A percentile compares a stretch with the other conserved stretches of the same genome.
These are phyloP conservation scores for Leishmania tropica DNA, from an alignment of 208 protist species.

Conservation along the genomic window DNA sequence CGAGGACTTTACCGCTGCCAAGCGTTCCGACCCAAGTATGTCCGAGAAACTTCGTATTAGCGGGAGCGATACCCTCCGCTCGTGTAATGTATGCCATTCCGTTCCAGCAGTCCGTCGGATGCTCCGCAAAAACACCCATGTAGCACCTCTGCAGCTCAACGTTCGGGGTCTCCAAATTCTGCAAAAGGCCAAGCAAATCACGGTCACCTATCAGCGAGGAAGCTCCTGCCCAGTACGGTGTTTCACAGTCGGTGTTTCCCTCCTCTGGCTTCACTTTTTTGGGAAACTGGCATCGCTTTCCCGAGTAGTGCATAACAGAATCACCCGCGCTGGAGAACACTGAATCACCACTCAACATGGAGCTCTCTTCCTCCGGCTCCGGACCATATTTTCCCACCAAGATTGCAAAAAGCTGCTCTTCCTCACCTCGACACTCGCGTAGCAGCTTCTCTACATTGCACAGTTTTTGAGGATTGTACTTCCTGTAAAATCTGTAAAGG, in stretches of 20 bases:
- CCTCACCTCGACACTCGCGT: constrained; percentile 47
- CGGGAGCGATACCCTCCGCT: constrained; percentile 40
- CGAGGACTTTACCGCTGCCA: constrained; percentile 52
- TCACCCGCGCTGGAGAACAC: constrained; percentile 49
- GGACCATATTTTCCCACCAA: constrained; percentile 75
- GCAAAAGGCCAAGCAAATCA: constrained; percentile 60
- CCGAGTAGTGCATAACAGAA: constrained; percentile 59
- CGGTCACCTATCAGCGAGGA: constrained; percentile 54
- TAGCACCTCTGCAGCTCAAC: constrained; percentile 74
- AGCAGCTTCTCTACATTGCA: constrained; percentile 56
- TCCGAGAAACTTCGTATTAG: constrained; percentile 61
- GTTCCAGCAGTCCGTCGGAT: constrained; percentile 69
- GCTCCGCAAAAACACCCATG: constrained; percentile 65
- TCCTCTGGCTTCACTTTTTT: constrained; percentile 60
- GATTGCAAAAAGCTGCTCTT: constrained; percentile 79
- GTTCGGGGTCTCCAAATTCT: constrained; percentile 59
- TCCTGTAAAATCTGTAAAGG: constrained; percentile 70
- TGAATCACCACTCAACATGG: constrained; percentile 25
- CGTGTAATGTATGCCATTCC: constrained; percentile 73
- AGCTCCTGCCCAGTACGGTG: constrained; percentile 73
- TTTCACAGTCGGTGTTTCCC: constrained; percentile 78
- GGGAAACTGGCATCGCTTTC: constrained; percentile 60
- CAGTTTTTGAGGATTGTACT: constrained; percentile 78
- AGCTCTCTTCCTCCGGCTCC: constrained; percentile 36
- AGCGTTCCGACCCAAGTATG: constrained; percentile 67